A percentile compares a stretch with the other conserved stretches of the same genome.
Conservation (phyloP, 2,329 filamentous ascomycete species). For the Neonectria ditissima region DNA sequence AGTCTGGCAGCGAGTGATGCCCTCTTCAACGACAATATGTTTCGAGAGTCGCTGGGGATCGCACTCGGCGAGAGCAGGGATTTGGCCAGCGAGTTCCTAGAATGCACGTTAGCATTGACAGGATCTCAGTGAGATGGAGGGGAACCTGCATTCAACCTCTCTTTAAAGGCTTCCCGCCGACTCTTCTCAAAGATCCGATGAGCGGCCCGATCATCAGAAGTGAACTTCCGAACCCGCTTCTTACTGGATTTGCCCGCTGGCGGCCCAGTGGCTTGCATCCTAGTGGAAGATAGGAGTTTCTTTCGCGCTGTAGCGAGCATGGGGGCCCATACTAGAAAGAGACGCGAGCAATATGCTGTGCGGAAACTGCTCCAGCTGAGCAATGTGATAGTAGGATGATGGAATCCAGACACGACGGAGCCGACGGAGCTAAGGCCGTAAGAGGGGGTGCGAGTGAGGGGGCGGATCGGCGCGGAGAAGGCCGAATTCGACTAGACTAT, state of each 20-base stretch:
- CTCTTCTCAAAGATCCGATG: constrained; percentile 56
- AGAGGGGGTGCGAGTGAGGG: neutral
- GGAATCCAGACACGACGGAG: neutral
- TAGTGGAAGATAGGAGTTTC: neutral
- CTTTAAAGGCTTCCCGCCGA: constrained; percentile 56
- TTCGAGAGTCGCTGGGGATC: constrained; percentile 54
- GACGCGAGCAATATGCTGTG: neutral
- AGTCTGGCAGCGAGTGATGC: constrained; percentile 47
- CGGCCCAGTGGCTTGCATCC: constrained; percentile 8
- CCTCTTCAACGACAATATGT: constrained; percentile 53
- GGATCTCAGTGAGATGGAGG: neutral
- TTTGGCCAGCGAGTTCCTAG: constrained; percentile 51
- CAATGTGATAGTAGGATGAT: neutral
- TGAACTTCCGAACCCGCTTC: constrained; percentile 54
- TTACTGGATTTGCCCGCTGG: constrained; percentile 35
- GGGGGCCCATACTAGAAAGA: neutral
- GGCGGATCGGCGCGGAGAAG: constrained; percentile 3
- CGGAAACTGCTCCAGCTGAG: neutral
- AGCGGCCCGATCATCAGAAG: constrained; percentile 54
- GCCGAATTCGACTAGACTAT: neutral
- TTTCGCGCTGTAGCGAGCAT: constrained; percentile 2
- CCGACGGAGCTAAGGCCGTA: neutral
- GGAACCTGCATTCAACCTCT: constrained; percentile 50
- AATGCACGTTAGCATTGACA: neutral
- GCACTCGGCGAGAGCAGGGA: constrained; percentile 49